Evolutionary conservation across 345 rosid genomes (phyloP).

Genomic region (Garcia nutans): DNA sequence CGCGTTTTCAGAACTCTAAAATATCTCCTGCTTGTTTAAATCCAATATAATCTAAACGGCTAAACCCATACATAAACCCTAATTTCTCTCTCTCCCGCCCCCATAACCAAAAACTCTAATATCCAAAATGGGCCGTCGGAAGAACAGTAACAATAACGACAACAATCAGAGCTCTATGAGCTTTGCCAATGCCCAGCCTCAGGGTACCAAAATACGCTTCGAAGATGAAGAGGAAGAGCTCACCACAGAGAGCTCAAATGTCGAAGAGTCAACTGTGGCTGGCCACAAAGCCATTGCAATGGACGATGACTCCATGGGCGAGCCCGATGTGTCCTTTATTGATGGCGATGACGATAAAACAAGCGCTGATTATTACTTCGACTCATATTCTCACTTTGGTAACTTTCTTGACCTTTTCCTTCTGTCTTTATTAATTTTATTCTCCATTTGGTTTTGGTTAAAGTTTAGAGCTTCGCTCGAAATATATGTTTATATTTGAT

Average conservation of each 20-base stretch:
- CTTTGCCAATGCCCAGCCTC: conserved; percentile 7
- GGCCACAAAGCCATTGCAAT: conserved; percentile 28
- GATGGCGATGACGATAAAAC: conserved; percentile 61
- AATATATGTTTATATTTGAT: not conserved
- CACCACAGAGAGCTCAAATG: conserved; percentile 39
- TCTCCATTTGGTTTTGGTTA: not conserved
- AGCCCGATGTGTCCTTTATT: conserved; percentile 37
- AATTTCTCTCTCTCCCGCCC: not conserved
- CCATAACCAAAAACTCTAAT: conserved; percentile 32
- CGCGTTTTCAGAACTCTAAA: no score
- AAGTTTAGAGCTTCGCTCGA: not conserved
- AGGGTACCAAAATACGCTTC: conserved; percentile 50
- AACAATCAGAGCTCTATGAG: conserved; percentile 27
- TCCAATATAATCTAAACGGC: not conserved
- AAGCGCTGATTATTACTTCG: conserved; percentile 98
- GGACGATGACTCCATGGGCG: conserved; percentile 56
- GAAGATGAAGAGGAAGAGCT: conserved; percentile 47
- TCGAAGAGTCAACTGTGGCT: conserved; percentile 33
- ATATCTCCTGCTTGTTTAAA: no score
- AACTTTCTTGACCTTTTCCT: conserved; percentile 4
- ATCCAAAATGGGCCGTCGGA: conserved; percentile 42
- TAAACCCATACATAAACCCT: conserved; percentile 8
- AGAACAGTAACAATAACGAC: conserved; percentile 31
- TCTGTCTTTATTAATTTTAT: not conserved
- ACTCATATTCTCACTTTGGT: conserved; percentile 99